Evolutionary conservation across 2,329 filamentous ascomycete species (phyloP), one percentile per base, ranked within the genome.

Genomic region (Monosporascus sp.): DNA sequence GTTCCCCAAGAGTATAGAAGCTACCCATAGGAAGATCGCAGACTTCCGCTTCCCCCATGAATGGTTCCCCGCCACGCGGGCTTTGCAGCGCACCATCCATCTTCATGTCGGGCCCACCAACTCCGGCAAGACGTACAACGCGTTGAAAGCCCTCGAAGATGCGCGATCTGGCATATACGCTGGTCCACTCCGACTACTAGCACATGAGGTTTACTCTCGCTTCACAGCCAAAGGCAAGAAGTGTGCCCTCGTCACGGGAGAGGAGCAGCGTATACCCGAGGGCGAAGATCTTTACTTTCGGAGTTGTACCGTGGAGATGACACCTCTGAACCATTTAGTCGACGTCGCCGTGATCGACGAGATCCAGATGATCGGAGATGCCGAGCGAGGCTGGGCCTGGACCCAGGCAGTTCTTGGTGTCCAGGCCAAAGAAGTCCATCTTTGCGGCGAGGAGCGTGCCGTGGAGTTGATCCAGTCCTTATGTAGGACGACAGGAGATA

Each of bases 311-410:
- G 94, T 99, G 3, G 94, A 99, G 69, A 99, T 99, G 81, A 72
- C 79, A 7, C 80, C 80, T 1, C 65, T 77, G n/a, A 79, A 73
- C 60, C 59, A 71, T 4, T 67, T 69, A 2, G 83, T 89, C 31
- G 93, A 97, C 43, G 92, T 99, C 37, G 93, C 90, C 1, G 93
- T 99, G 60, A 93, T 99, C 57, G 94, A 99, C 66, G 94, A 99
- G 73, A 97, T 99, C 53, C 94, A 99, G 71, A 97, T 99, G 94
- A 90, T 99, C 60, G 86, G 83, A 17, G 86, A 91, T 63, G 57
- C 68, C 0, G 83, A 90, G 0, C 86, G 94, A 61, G 94, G 95
- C 2, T 96, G 88, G 85, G 92, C 91, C 2, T 99, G 94, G 94
- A 96, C 92, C 1, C 84, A 91, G 62, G 94, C 94, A 2, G 77